Evolutionary conservation across 176 grass and related monocot species (phyloP), one percentile per base, ranked within the genome.

Genomic region (Carex parvula): DNA sequence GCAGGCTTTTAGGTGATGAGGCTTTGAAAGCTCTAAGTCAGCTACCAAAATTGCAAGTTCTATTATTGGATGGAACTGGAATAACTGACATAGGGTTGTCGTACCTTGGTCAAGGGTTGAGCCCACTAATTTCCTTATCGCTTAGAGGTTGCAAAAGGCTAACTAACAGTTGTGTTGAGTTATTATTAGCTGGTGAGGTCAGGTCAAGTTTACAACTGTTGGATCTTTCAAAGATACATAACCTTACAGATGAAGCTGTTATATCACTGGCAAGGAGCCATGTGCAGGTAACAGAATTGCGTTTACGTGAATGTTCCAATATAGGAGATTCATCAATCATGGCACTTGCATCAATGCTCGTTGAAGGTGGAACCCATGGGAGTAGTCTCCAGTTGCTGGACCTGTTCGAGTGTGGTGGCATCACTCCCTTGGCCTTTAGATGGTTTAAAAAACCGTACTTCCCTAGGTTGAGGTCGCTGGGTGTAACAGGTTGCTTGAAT

Each of bases 391-490:
- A 89, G 64, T 70, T 99, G 70, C 80, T 99, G 33, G 96, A 99
- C 85, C 83, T 99, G 44, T 95, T 81, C 0, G 93, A 95, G 46
- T 99, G 93, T 32, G 85, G 91, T 29, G 81, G 81, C 67, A 99
- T 99, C 79, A 99, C 96, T 57, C 83, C 88, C 3, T 88, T 99
- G 53, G 89, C 96, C 48, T 88, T 89, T 59, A 84, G 89, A 83
- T 95, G 96, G 93, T 95, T 99, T 84, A 99, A 99, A 86, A 99
- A 92, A 57, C 96, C 96, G 1, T 95, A 95, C 61, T 95, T 99
- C 81, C 89, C 92, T 4, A 93, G 93, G 63, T 70, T 99, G 65
- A 81, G 93, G 30, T 99, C 91, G 88, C 85, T 99, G 6, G 96
- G 96, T 32, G 67, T 99, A 54, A 94, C 80, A 18, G 96, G 96